Conservation (phyloP, 108 stramenopile genomes). For the Discostella stelligeroides region DNA sequence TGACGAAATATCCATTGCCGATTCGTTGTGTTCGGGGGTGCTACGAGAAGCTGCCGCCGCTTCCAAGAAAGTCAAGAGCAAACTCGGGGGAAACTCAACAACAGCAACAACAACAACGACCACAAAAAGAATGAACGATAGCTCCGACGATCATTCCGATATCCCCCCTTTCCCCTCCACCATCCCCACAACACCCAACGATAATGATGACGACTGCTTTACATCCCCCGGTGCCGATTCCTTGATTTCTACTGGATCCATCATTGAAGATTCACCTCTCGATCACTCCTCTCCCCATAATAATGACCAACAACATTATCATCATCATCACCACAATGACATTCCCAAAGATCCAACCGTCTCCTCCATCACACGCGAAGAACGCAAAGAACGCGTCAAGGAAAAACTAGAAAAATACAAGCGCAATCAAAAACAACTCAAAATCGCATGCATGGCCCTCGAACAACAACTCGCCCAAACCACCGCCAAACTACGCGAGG, state of each 20-base stretch:
- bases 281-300: background rate
- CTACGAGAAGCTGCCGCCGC: background rate
- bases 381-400: slow-evolving; percentile 26
- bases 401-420: slow-evolving; percentile 40
- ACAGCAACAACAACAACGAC: too few species aligned
- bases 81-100: too few species aligned
- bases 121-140: too few species aligned
- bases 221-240: too few species aligned
- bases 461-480: slow-evolving; percentile 24
- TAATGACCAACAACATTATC: too few species aligned
- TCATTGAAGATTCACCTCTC: background rate
- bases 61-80: too few species aligned
- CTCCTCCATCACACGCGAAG: slow-evolving; percentile 13
- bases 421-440: slow-evolving; percentile 14
- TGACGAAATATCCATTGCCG: background rate
- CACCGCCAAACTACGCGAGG: slow-evolving; percentile 36
- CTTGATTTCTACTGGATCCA: background rate
- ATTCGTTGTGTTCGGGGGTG: background rate
- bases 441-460: slow-evolving; percentile 23
- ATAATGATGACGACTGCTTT: too few species aligned
- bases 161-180: too few species aligned
- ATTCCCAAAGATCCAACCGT: background rate
- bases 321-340: background rate
- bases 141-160: too few species aligned
- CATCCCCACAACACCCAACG: too few species aligned